These are phyloP conservation scores for Cutaneotrichosporon sp. DNA, from an alignment of 1,284 basidiomycete species.

Conservation along the genomic window DNA sequence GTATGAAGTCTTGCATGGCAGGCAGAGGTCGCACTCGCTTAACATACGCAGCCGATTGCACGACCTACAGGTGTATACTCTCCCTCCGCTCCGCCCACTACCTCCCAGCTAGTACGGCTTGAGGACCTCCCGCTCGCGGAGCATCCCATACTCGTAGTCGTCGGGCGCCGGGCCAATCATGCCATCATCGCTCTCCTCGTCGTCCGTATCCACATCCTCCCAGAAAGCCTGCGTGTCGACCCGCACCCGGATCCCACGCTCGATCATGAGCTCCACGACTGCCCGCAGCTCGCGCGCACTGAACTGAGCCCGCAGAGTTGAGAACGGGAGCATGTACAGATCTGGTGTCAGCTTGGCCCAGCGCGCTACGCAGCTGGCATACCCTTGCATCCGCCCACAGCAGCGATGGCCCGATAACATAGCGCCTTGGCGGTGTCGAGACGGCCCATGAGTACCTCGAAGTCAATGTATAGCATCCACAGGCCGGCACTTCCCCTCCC, in stretches of 20 bases:
- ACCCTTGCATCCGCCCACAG: constrained; percentile 49
- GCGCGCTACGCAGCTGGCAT: constrained; percentile 1
- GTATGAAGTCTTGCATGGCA: too few relatives aligned
- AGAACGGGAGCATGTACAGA: constrained; percentile 80
- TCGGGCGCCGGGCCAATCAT: constrained; percentile 1
- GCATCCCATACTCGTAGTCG: constrained; percentile 39
- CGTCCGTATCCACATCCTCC: constrained; percentile 30
- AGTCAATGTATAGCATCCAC: constrained; percentile 76
- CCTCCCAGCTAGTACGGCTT: constrained; percentile 45
- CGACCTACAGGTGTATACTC: too few relatives aligned
- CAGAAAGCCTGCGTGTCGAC: constrained; percentile 60
- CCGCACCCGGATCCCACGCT: constrained; percentile 70
- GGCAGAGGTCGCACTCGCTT: too few relatives aligned
- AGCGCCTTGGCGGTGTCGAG: constrained; percentile 66
- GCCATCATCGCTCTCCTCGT: constrained; percentile 41
- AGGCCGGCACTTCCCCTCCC: constrained; percentile 47
- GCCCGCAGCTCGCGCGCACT: constrained; percentile 61
- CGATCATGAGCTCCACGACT: constrained; percentile 72
- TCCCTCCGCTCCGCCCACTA: too few relatives aligned
- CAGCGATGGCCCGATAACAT: constrained; percentile 71
- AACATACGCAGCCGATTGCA: too few relatives aligned
- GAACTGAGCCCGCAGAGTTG: constrained; percentile 63
- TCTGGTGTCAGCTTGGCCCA: constrained; percentile 52
- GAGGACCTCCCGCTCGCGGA: constrained; percentile 33
- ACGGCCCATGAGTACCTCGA: constrained; percentile 66